Conservation (phyloP, 257 asterid genomes). For the Henckelia pumila region DNA sequence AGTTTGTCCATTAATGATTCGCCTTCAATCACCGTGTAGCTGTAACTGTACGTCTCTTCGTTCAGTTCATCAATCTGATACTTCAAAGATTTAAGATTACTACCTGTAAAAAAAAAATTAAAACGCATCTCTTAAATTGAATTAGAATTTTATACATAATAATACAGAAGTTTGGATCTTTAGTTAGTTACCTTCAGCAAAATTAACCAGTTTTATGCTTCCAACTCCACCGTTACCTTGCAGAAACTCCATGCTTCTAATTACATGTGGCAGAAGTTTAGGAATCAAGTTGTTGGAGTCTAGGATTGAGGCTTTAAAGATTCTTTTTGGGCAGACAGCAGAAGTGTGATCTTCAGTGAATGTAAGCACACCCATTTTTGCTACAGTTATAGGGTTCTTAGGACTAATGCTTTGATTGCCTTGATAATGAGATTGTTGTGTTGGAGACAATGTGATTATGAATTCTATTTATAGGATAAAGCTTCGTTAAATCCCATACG, state of each 20-base stretch:
- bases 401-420: background rate
- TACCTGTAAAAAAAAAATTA: slow-evolving; percentile 18
- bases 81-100: slow-evolving; percentile 27
- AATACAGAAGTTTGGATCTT: background rate
- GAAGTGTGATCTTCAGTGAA: slow-evolving; percentile 13
- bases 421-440: background rate
- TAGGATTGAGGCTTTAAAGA: slow-evolving; percentile 17
- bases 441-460: background rate
- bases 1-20: slow-evolving; percentile 28
- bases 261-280: slow-evolving; percentile 7
- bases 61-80: slow-evolving; percentile 27
- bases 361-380: background rate
- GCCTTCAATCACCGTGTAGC: slow-evolving; percentile 35
- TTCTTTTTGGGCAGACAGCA: background rate
- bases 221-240: slow-evolving; percentile 9
- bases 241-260: background rate
- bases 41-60: slow-evolving; percentile 22
- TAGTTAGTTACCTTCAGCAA: slow-evolving; percentile 26
- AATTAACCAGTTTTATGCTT: background rate
- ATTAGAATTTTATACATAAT: background rate
- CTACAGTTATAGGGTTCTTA: too few relatives aligned
- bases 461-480: background rate
- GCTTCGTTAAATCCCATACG: background rate
- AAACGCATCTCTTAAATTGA: background rate
- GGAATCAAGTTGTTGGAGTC: slow-evolving; percentile 22